Evolutionary conservation across 331 rosid genomes (phyloP).

Genomic region (Malus hybrid): DNA sequence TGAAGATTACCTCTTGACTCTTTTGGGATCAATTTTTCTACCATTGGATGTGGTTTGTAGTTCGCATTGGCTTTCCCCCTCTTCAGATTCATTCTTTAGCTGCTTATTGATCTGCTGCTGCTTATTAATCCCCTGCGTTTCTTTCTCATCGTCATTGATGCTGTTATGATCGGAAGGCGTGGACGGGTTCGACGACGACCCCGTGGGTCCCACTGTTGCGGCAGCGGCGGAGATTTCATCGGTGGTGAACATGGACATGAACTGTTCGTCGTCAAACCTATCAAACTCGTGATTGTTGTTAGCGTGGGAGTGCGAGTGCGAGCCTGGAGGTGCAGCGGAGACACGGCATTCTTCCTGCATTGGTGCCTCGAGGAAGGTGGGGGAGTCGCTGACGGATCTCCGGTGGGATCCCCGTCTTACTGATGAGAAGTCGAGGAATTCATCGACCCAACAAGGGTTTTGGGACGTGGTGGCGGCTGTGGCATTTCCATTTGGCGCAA

Average conservation of each 20-base stretch:
- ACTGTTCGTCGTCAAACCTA: constrained; percentile 83
- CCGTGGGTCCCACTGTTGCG: constrained; percentile 17
- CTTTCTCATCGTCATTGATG: constrained; percentile 60
- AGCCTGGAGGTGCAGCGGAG: neutral
- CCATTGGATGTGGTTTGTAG: constrained; percentile 35
- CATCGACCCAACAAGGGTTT: constrained; percentile 89
- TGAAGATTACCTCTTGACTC: constrained; percentile 74
- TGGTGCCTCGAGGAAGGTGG: constrained; percentile 66
- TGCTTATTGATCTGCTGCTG: neutral
- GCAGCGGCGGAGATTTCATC: constrained; percentile 45
- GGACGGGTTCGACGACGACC: constrained; percentile 74
- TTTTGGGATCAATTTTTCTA: constrained; percentile 68
- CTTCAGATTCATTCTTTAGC: constrained; percentile 62
- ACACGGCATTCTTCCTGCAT: constrained; percentile 37
- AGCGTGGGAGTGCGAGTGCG: no score
- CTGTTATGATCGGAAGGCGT: constrained; percentile 80
- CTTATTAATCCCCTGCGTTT: neutral
- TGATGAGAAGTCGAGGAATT: constrained; percentile 82
- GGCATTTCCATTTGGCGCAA: constrained; percentile 13
- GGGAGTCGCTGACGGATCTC: constrained; percentile 75
- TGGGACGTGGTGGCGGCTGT: neutral
- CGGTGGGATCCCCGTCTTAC: constrained; percentile 78
- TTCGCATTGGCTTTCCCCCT: constrained; percentile 63
- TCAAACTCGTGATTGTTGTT: constrained; percentile 40
- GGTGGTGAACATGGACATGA: constrained; percentile 72